Evolutionary conservation across 2,329 filamentous ascomycete genomes (phyloP).

Genomic region (Fusarium torulosum): DNA sequence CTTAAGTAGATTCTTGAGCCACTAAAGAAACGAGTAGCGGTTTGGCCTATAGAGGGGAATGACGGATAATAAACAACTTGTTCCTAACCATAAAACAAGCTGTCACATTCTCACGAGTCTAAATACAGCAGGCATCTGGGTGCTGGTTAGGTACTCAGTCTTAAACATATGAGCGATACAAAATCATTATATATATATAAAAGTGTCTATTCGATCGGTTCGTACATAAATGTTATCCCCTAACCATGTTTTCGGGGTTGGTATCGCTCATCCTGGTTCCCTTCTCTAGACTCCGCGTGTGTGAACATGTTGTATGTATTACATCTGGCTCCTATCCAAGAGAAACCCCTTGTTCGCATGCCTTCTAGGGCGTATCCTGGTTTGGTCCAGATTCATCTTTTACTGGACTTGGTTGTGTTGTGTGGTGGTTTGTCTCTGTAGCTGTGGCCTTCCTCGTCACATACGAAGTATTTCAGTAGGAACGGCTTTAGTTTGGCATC

Average conservation of each 20-base stretch:
- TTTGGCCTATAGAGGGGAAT: too few species aligned
- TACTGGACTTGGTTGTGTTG: neutral
- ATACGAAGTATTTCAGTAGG: neutral
- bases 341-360: neutral
- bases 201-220: constrained; percentile 38
- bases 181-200: constrained; percentile 17
- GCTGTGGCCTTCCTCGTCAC: neutral
- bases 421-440: neutral
- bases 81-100: neutral
- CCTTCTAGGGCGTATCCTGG: neutral
- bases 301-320: constrained; percentile 19
- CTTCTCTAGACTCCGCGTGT: neutral
- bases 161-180: neutral
- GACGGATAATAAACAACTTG: too few species aligned
- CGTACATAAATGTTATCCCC: constrained; percentile 27
- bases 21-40: neutral
- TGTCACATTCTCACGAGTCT: neutral
- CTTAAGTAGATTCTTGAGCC: neutral
- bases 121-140: neutral
- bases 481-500: neutral
- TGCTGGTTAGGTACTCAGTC: too few species aligned
- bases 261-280: constrained; percentile 37
- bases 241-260: constrained; percentile 42
- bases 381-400: neutral
- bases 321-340: constrained; percentile 18